These are phyloP conservation scores for Erigeron philadelphicus DNA, from an alignment of 140 eudicot species.

Conservation along the genomic window DNA sequence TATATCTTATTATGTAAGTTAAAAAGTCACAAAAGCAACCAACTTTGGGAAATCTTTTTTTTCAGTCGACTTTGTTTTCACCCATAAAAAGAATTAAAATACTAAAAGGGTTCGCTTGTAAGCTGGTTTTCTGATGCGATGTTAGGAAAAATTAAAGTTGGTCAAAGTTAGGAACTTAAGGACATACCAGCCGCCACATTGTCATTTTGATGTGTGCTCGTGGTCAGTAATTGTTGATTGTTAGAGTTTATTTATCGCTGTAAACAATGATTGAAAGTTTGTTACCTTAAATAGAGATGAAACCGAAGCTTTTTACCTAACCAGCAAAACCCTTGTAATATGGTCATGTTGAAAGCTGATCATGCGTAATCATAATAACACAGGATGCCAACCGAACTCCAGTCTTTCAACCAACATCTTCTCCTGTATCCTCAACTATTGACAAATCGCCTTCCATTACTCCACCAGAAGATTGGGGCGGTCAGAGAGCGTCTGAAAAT, in stretches of 20 bases:
- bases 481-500: slow-evolving; percentile 64
- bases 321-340: not conserved
- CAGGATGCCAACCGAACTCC: slow-evolving; percentile 62
- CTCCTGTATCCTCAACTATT: slow-evolving; percentile 44
- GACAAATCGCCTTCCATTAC: slow-evolving; percentile 70
- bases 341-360: not conserved
- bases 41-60: not conserved
- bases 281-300: not conserved
- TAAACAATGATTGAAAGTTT: not conserved
- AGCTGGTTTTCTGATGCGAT: not conserved
- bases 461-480: slow-evolving; percentile 98
- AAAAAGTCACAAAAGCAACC: not conserved
- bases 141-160: not conserved
- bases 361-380: slow-evolving; percentile 19
- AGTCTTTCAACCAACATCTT: slow-evolving; percentile 43
- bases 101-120: not conserved
- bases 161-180: not conserved
- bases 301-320: not conserved
- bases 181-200: not conserved
- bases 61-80: not conserved
- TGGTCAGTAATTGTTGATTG: not conserved
- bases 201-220: not conserved
- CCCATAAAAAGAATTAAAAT: not conserved
- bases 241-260: not conserved
- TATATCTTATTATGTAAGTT: not conserved